Evolutionary conservation across 441 rosid genomes (phyloP).

Genomic region (Gossypium schwendimanii): DNA sequence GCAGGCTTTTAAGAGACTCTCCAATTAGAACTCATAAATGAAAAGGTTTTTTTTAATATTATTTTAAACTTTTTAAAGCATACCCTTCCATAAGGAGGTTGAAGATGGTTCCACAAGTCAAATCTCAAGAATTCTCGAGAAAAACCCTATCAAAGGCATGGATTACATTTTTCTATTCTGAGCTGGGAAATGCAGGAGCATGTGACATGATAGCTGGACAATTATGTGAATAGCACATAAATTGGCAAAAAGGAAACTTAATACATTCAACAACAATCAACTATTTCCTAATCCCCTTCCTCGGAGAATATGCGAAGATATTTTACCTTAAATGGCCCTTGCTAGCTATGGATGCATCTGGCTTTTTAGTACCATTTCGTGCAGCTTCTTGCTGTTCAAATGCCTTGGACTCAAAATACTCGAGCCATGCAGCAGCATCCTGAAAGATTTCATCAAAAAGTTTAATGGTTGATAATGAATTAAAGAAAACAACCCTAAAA

Average conservation of each 20-base stretch:
- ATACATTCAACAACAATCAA: neutral
- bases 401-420: slow-evolving; percentile 70
- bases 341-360: slow-evolving; percentile 76
- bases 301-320: slow-evolving; percentile 3
- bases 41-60: neutral
- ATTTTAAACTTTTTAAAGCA: neutral
- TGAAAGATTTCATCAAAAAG: slow-evolving; percentile 20
- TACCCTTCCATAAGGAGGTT: neutral
- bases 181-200: neutral
- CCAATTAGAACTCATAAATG: neutral
- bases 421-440: slow-evolving; percentile 87
- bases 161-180: neutral
- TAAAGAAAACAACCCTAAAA: neutral
- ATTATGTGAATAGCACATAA: neutral
- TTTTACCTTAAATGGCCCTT: slow-evolving; percentile 69
- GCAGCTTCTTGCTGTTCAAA: slow-evolving; percentile 79
- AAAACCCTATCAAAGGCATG: neutral
- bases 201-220: neutral
- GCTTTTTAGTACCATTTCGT: slow-evolving; percentile 66
- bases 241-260: neutral
- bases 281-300: slow-evolving; percentile 1
- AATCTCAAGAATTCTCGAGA: neutral
- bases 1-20: neutral
- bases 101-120: neutral
- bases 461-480: neutral